Evolutionary conservation across 148 eudicot species (phyloP).

Genomic region (Diospyros kaki): DNA sequence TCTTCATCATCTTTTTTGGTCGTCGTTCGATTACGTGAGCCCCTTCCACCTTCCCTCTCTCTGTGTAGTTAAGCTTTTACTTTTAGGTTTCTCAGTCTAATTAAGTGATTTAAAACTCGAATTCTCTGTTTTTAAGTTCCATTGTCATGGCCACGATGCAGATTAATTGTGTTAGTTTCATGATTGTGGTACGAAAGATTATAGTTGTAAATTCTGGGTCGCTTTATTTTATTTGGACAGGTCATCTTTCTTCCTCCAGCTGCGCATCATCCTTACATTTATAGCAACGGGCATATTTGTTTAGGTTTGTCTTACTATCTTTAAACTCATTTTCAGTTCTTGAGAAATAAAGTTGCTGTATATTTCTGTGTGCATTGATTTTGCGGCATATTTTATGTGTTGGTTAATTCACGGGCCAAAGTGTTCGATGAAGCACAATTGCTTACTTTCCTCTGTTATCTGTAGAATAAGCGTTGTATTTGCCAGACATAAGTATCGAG

Average conservation of each 20-base stretch:
- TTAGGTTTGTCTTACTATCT: constrained; percentile 21
- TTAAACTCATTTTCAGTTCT: neutral
- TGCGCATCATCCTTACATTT: constrained; percentile 26
- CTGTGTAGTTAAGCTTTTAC: neutral
- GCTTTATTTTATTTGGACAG: constrained; percentile 8
- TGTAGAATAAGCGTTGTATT: neutral
- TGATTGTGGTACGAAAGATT: neutral
- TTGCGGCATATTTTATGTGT: neutral
- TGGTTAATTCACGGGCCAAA: neutral
- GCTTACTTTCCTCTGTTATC: neutral
- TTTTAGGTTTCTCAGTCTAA: neutral
- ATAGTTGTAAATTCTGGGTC: constrained; percentile 2
- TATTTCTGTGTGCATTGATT: neutral
- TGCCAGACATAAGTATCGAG: too few relatives aligned
- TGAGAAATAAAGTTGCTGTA: neutral
- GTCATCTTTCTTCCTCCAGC: constrained; percentile 31
- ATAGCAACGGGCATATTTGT: constrained; percentile 37
- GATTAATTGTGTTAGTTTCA: neutral
- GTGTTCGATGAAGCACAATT: neutral
- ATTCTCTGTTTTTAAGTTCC: neutral
- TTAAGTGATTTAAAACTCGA: neutral
- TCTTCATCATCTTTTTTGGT: too few relatives aligned
- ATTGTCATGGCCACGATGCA: neutral
- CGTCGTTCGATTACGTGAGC: too few relatives aligned
- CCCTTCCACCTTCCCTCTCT: too few relatives aligned